Conservation (phyloP, 305 asterid genomes). For the Plantago coronopus region DNA sequence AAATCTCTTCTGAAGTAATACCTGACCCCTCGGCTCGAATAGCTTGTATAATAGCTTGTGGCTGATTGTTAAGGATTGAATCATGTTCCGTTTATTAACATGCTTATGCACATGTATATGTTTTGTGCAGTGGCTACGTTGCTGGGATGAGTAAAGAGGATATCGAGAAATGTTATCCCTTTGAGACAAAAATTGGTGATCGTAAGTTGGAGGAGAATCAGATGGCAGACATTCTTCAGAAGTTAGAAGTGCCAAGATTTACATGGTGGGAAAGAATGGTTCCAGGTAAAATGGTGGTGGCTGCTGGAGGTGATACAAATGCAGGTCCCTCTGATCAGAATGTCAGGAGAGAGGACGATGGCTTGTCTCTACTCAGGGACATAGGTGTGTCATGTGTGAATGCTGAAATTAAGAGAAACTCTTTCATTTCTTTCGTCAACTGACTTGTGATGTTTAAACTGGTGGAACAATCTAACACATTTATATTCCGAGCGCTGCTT, state of each 20-base stretch:
- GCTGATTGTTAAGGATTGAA: background rate
- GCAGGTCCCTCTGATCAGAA: conserved; percentile 23
- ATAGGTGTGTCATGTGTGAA: conserved; percentile 22
- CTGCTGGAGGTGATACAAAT: conserved; percentile 21
- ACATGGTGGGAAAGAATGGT: conserved; percentile 43
- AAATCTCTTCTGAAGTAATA: no score
- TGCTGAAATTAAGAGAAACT: conserved; percentile 3
- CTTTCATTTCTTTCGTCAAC: no score
- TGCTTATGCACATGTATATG: background rate
- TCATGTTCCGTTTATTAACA: no score
- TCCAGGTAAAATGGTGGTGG: conserved; percentile 21
- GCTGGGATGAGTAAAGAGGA: conserved; percentile 57
- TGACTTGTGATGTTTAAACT: background rate
- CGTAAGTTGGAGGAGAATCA: conserved; percentile 11
- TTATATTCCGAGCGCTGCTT: no score
- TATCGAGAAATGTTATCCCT: conserved; percentile 35
- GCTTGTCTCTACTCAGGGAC: conserved; percentile 14
- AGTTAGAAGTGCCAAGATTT: conserved; percentile 39
- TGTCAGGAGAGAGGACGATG: conserved; percentile 18
- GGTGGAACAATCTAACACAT: background rate
- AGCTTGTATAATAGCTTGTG: background rate
- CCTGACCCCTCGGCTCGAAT: no score
- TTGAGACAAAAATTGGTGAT: conserved; percentile 31
- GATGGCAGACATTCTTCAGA: conserved; percentile 40
- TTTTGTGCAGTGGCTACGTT: conserved; percentile 63